A percentile compares a stretch with the other conserved stretches of the same genome.
Evolutionary conservation across 2,329 filamentous ascomycete genomes (phyloP).

Genomic region (Xylariaceae sp.): DNA sequence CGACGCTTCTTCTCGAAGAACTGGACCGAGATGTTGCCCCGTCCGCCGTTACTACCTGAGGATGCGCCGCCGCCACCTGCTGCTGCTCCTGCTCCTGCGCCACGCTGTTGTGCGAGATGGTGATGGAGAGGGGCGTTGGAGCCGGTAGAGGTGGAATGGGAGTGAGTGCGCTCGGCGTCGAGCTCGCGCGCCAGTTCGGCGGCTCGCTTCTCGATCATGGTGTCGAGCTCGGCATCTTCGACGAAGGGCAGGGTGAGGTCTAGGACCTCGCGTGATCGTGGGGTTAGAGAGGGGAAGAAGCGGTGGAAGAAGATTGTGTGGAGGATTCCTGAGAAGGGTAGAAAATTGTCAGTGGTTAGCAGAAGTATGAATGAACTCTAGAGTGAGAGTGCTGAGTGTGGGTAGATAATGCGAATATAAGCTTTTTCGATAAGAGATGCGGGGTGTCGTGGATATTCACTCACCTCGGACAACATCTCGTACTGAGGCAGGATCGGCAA

Average conservation of each 20-base stretch:
- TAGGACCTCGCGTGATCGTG: conserved; percentile 81
- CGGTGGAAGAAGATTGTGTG: conserved; percentile 99
- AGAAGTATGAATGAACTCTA: background rate
- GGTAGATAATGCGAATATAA: background rate
- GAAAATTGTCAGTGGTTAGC: conserved; percentile 2
- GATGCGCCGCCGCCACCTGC: background rate
- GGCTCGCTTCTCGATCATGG: conserved; percentile 85
- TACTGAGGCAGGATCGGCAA: conserved; percentile 84
- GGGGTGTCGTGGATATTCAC: conserved; percentile 16
- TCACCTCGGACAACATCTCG: conserved; percentile 90
- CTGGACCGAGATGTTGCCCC: conserved; percentile 79
- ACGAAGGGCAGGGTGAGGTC: conserved; percentile 88
- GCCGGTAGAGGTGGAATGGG: conserved; percentile 7
- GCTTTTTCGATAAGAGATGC: background rate
- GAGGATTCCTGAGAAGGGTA: conserved; percentile 77
- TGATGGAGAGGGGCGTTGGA: conserved; percentile 22
- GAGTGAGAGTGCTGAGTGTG: conserved; percentile 16
- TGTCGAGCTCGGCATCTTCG: conserved; percentile 85
- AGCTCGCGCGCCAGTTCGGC: conserved; percentile 76
- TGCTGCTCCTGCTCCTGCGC: conserved; percentile 5
- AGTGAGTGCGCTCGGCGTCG: conserved; percentile 49
- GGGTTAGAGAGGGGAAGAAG: conserved; percentile 84
- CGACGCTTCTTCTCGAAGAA: conserved; percentile 91
- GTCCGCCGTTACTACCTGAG: conserved; percentile 45
- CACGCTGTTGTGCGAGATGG: conserved; percentile 30